A percentile compares a stretch with the other conserved stretches of the same genome.
phyloP scores from a whole-genome alignment of 805 yeast genomes.

The Starmerella khaoyaiensis region DNA sequence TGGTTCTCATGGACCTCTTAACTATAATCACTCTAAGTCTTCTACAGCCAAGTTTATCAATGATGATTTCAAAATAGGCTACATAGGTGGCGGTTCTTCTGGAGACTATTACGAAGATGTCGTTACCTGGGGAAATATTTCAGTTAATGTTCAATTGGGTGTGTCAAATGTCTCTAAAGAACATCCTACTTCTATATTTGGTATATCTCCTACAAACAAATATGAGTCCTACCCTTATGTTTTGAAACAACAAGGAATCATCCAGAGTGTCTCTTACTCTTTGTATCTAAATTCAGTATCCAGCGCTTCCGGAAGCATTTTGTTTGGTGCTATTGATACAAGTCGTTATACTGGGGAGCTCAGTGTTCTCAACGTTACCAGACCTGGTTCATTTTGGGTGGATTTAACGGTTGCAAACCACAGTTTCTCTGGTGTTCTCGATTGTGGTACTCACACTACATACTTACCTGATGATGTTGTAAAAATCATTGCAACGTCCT shows the following conservation, averaged over 20 bases:
- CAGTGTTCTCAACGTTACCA: constrained; percentile 2
- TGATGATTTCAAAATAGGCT: too few relatives aligned
- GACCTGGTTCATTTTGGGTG: constrained; percentile 4
- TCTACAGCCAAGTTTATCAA: too few relatives aligned
- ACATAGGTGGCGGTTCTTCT: too few relatives aligned
- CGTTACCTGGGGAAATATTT: too few relatives aligned
- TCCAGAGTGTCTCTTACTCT: constrained; percentile 34
- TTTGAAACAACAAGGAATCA: constrained; percentile 31
- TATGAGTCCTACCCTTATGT: constrained; percentile 27
- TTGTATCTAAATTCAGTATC: constrained; percentile 31
- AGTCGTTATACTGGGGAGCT: constrained; percentile 44
- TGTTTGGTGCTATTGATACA: constrained; percentile 58
- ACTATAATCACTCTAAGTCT: too few relatives aligned
- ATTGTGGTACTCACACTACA: constrained; percentile 39
- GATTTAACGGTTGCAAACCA: constrained; percentile 11
- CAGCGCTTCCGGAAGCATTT: constrained; percentile 17
- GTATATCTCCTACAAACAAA: too few relatives aligned
- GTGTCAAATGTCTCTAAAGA: too few relatives aligned
- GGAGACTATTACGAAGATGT: too few relatives aligned
- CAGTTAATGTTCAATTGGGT: too few relatives aligned
- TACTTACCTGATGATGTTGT: constrained; percentile 30
- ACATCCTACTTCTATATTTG: too few relatives aligned
- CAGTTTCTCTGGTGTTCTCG: constrained; percentile 26
- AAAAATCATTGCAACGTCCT: constrained; percentile 3
- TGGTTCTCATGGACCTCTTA: too few relatives aligned